Evolutionary conservation across 768 basidiomycete genomes (phyloP).

Genomic region (Fistulinella prunicolor): DNA sequence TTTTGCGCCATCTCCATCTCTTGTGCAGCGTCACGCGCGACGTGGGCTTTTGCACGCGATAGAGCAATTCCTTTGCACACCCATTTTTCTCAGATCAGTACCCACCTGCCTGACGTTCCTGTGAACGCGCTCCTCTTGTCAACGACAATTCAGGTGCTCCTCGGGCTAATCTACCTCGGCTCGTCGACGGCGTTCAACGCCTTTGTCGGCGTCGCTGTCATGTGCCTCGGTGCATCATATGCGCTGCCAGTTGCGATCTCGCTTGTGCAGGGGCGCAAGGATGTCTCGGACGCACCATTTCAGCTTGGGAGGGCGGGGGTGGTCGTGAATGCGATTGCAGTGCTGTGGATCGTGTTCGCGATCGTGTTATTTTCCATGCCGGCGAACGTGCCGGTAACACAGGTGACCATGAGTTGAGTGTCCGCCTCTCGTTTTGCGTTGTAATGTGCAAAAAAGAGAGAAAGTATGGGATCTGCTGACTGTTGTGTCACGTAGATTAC

Average conservation of each 20-base stretch:
- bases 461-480: too few species aligned
- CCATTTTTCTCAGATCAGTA: conserved; percentile 46
- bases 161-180: conserved; percentile 62
- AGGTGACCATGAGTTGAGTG: conserved; percentile 43
- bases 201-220: conserved; percentile 63
- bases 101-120: conserved; percentile 45
- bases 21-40: conserved; percentile 64
- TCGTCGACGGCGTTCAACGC: conserved; percentile 64
- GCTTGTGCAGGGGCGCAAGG: conserved; percentile 35
- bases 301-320: conserved; percentile 44
- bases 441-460: too few species aligned
- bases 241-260: conserved; percentile 59
- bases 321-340: conserved; percentile 47
- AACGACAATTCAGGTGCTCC: conserved; percentile 52
- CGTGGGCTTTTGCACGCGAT: conserved; percentile 71
- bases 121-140: conserved; percentile 61
- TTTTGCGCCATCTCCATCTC: conserved; percentile 67
- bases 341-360: conserved; percentile 60
- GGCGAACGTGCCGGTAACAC: conserved; percentile 53
- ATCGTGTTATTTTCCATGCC: conserved; percentile 71
- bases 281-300: conserved; percentile 49
- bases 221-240: conserved; percentile 63
- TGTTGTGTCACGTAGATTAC: too few species aligned
- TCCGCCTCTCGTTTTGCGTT: neutral
- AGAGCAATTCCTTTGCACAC: conserved; percentile 55